phyloP scores from a whole-genome alignment of 1,139 yeast species.

The Hemisphaericaspora subhashii region DNA sequence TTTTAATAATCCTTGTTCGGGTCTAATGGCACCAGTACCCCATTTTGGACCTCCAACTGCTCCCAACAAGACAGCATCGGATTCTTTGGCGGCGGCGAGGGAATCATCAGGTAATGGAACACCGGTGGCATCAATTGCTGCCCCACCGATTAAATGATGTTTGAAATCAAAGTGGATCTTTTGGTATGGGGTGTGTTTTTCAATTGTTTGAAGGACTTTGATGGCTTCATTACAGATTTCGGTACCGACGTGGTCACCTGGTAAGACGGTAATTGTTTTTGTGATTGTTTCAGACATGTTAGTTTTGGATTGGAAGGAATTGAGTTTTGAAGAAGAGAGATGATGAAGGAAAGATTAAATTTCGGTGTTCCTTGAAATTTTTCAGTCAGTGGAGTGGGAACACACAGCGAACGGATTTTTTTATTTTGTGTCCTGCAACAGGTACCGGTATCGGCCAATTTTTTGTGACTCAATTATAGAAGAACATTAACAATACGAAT shows the following conservation, averaged over 20 bases:
- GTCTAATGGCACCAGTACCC: slow-evolving; percentile 94
- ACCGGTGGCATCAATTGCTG: slow-evolving; percentile 97
- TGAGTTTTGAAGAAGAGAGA: background rate
- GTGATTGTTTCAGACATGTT: slow-evolving; percentile 21
- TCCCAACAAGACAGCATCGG: slow-evolving; percentile 93
- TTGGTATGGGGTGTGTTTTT: slow-evolving; percentile 54
- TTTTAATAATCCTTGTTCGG: slow-evolving; percentile 92
- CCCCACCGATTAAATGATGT: slow-evolving; percentile 92
- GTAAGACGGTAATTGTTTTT: slow-evolving; percentile 80
- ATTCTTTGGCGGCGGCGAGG: slow-evolving; percentile 76
- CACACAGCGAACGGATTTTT: background rate
- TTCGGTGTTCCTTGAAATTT: background rate
- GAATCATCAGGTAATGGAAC: slow-evolving; percentile 88
- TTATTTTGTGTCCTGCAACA: background rate
- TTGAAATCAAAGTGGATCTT: slow-evolving; percentile 70
- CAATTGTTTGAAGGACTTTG: slow-evolving; percentile 81
- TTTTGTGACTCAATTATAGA: background rate
- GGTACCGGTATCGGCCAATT: background rate
- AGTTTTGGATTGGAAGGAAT: background rate
- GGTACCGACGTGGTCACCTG: slow-evolving; percentile 97
- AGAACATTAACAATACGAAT: background rate
- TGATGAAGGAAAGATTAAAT: background rate
- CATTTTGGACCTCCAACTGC: slow-evolving; percentile 99
- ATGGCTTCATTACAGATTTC: slow-evolving; percentile 89
- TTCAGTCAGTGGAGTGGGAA: background rate